These are phyloP conservation scores for Ceratobasidium sp. DNA, from an alignment of 1,284 basidiomycete species.

Conservation along the genomic window DNA sequence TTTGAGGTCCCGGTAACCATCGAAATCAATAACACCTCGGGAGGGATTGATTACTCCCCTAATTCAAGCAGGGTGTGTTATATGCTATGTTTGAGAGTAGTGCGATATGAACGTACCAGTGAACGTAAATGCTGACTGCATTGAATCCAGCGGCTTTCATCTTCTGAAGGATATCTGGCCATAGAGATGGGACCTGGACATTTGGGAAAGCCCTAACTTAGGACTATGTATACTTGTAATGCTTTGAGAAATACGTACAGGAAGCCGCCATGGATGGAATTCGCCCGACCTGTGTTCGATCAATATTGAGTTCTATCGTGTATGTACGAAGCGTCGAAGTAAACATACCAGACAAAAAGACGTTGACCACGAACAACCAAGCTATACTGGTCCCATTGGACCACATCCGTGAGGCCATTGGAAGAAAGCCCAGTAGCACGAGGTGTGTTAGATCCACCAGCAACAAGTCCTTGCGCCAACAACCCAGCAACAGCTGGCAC, in stretches of 20 bases:
- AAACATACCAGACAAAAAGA: slow-evolving; percentile 58
- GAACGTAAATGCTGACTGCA: slow-evolving; percentile 73
- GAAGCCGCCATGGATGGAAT: slow-evolving; percentile 84
- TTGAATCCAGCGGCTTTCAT: slow-evolving; percentile 83
- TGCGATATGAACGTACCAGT: slow-evolving; percentile 52
- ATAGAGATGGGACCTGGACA: slow-evolving; percentile 69
- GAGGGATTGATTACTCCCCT: slow-evolving; percentile 81
- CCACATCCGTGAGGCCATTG: slow-evolving; percentile 46
- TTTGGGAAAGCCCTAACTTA: background rate
- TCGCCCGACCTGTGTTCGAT: slow-evolving; percentile 61
- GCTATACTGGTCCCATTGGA: slow-evolving; percentile 69
- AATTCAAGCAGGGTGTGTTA: slow-evolving; percentile 58
- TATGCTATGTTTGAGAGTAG: background rate
- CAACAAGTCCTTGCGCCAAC: slow-evolving; percentile 2
- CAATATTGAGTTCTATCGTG: background rate
- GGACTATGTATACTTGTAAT: background rate
- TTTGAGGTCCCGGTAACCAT: slow-evolving; percentile 72
- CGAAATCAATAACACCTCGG: slow-evolving; percentile 74
- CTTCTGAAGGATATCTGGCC: slow-evolving; percentile 85
- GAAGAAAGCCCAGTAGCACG: slow-evolving; percentile 16
- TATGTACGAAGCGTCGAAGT: background rate
- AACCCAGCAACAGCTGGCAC: slow-evolving; percentile 3
- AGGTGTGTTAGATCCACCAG: background rate
- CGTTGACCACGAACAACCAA: slow-evolving; percentile 65
- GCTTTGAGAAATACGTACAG: slow-evolving; percentile 50